Percentiles rank a stretch among this genome's conserved stretches.
phyloP scores from a whole-genome alignment of 306 rosid species.

The Inga leiocalycina region DNA sequence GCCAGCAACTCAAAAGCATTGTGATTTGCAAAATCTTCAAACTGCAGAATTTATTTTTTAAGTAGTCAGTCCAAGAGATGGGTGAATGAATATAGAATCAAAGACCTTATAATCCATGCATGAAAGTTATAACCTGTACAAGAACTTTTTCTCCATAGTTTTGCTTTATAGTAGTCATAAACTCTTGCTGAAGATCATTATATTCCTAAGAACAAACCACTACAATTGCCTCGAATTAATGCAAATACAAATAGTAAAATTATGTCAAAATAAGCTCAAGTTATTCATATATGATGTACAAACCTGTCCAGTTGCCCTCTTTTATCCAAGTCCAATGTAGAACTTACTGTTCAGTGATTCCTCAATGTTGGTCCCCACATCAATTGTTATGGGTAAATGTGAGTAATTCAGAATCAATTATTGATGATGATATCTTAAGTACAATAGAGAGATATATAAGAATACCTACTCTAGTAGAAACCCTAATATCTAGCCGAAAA shows the following conservation, averaged over 20 bases:
- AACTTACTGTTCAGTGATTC: constrained; percentile 78
- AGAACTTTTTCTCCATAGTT: constrained; percentile 95
- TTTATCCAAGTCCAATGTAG: constrained; percentile 81
- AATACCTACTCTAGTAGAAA: no score
- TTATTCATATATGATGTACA: constrained; percentile 27
- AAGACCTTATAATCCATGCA: constrained; percentile 10
- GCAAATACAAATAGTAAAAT: constrained; percentile 7
- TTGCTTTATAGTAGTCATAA: constrained; percentile 94
- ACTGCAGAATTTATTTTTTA: constrained; percentile 47
- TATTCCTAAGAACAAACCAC: constrained; percentile 68
- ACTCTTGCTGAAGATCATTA: constrained; percentile 78
- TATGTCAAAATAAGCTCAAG: constrained; percentile 23
- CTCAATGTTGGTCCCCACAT: constrained; percentile 55
- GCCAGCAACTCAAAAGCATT: constrained; percentile 93
- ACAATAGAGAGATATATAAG: no score
- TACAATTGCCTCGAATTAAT: constrained; percentile 31
- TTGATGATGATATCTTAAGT: no score
- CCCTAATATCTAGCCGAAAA: no score
- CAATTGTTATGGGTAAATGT: no score
- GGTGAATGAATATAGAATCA: constrained; percentile 9
- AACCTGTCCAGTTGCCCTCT: constrained; percentile 91
- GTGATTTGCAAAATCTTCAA: constrained; percentile 99
- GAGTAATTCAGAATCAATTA: no score
- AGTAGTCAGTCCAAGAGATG: constrained; percentile 19
- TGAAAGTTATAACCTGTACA: constrained; percentile 57